Evolutionary conservation across 768 basidiomycete genomes (phyloP), one percentile per base, ranked within the genome.

Genomic region (Lentinula lateritia): DNA sequence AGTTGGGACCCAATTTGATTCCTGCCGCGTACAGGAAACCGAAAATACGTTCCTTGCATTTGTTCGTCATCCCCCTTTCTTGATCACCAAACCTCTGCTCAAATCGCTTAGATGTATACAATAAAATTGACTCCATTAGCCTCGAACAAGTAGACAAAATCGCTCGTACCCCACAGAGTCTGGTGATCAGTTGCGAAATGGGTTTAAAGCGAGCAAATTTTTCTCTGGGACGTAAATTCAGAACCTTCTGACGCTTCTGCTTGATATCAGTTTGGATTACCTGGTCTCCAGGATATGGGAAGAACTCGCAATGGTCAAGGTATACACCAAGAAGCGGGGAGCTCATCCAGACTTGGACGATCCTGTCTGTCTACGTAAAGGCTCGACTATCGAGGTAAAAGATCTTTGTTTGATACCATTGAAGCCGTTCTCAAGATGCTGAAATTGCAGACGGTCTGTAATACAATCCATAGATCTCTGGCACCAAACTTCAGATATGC

Each of bases 251-350:
- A 64, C 6, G 62, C 34, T 57, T 64, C 59, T 60, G 0, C 6
- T 52, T 28, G 18, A 54, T 42, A 55, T 35, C 55, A 92, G 90
- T 71, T 74, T 92, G 58, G 81, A 85, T 68, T 85, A 90, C 68
- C 79, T 92, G 41, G 83, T 91, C 60, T 88, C 89, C 64, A 82
- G 85, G 20, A 86, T 92, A 63, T 92, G 89, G 89, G 88, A 87
- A 34, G 84, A 90, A 62, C 81, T 94, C n/a, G 77, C 81, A 57
- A 81, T 93, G 6, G 89, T 90, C 59, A 95, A 95, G 69, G 86
- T 99, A 50, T 99, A 98, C 74, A 99, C 97, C 2, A 99, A 99
- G 76, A 95, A 95, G 72, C 83, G 97, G 48, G 97, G 96, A n/a
- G 91, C 82, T 35, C 91, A 90, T 65, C 95, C 97, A 3, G 97